Evolutionary conservation across 1,284 basidiomycete genomes (phyloP).

Genomic region (Ceratobasidium sp.): DNA sequence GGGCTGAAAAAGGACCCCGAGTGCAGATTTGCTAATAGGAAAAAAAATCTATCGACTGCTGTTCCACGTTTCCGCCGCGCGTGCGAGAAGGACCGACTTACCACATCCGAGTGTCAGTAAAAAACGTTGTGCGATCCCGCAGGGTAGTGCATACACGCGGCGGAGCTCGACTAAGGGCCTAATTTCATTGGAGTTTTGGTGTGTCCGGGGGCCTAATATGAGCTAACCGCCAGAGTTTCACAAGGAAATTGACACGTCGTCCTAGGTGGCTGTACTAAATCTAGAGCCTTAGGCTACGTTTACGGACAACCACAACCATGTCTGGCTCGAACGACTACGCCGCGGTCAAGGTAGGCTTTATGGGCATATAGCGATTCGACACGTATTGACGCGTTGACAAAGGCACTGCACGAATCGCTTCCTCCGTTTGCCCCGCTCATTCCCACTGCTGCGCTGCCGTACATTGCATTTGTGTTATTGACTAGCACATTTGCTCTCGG

Average conservation of each 20-base stretch:
- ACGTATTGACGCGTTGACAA: conserved; percentile 37
- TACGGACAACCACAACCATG: conserved; percentile 18
- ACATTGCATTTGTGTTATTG: conserved; percentile 77
- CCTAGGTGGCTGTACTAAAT: conserved; percentile 3
- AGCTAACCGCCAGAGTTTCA: background rate
- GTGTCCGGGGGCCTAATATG: background rate
- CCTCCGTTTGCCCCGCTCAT: conserved; percentile 76
- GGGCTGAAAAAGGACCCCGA: conserved; percentile 30
- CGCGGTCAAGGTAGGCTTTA: conserved; percentile 56
- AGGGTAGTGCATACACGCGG: conserved; percentile 28
- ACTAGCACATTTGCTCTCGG: conserved; percentile 77
- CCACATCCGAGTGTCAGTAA: conserved; percentile 22
- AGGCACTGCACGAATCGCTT: conserved; percentile 65
- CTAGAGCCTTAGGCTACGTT: background rate
- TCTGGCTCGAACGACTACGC: conserved; percentile 51
- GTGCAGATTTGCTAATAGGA: background rate
- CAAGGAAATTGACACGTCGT: conserved; percentile 38
- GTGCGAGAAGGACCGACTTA: background rate
- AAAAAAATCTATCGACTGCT: background rate
- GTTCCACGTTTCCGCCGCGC: conserved; percentile 7
- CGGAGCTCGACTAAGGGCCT: background rate
- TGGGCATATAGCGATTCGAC: background rate
- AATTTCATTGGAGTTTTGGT: background rate
- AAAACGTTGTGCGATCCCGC: conserved; percentile 34
- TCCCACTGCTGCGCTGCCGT: conserved; percentile 71